Percentiles rank a stretch among this genome's conserved stretches.
Conservation (phyloP, 1,284 basidiomycete species). For the Serendipita sp. region DNA sequence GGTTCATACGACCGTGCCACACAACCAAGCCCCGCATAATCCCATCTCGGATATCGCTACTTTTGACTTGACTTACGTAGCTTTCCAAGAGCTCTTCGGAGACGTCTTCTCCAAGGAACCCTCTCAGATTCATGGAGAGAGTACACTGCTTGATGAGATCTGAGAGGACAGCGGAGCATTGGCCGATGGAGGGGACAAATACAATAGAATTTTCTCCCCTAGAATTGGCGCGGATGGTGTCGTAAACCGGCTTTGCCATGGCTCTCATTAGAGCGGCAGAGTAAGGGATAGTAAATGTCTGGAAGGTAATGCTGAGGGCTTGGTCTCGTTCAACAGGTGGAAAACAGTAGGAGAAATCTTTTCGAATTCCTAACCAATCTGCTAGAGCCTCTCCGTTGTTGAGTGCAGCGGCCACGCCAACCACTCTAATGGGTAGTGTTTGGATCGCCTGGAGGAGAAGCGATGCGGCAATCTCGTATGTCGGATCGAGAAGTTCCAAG, state of each 20-base stretch:
- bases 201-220: constrained; percentile 50
- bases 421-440: constrained; percentile 48
- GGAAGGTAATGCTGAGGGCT: constrained; percentile 52
- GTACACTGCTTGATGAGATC: constrained; percentile 85
- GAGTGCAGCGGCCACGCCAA: constrained; percentile 70
- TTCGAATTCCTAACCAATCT: constrained; percentile 67
- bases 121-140: constrained; percentile 55
- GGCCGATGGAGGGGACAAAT: constrained; percentile 81
- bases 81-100: constrained; percentile 48
- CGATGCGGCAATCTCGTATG: constrained; percentile 74
- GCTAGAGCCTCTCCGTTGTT: constrained; percentile 71
- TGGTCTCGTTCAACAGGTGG: constrained; percentile 73
- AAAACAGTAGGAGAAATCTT: constrained; percentile 61
- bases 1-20: constrained; percentile 61
- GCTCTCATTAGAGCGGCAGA: constrained; percentile 79
- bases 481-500: constrained; percentile 68
- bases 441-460: constrained; percentile 51
- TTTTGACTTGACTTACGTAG: constrained; percentile 46
- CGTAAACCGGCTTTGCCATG: constrained; percentile 85
- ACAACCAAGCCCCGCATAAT: constrained; percentile 84
- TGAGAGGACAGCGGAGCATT: constrained; percentile 62
- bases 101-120: constrained; percentile 49
- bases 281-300: constrained; percentile 77
- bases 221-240: constrained; percentile 35
- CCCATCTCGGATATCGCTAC: constrained; percentile 55